phyloP scores from a whole-genome alignment of 2,329 filamentous ascomycete genomes.

The Acrocalymma vagum region DNA sequence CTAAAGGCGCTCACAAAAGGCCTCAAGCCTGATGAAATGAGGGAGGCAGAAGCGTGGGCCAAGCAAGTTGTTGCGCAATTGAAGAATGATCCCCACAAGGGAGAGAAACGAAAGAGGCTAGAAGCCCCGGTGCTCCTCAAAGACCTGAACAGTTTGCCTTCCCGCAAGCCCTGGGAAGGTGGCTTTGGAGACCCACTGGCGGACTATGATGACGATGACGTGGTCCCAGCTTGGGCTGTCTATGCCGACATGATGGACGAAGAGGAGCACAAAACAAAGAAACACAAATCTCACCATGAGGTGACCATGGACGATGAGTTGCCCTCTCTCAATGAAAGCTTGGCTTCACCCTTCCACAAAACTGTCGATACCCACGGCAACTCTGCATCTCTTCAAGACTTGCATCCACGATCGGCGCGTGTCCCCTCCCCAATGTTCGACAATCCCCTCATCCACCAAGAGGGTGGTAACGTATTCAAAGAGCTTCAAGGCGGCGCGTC shows the following conservation, averaged over 20 bases:
- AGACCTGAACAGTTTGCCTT: slow-evolving; percentile 37
- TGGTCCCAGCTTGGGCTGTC: slow-evolving; percentile 40
- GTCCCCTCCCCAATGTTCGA: slow-evolving; percentile 44
- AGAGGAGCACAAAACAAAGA: slow-evolving; percentile 28
- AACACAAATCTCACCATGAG: slow-evolving; percentile 25
- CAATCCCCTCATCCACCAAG: slow-evolving; percentile 17
- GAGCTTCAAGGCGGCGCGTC: slow-evolving; percentile 28
- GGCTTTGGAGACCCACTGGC: slow-evolving; percentile 40
- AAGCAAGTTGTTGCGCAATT: slow-evolving; percentile 27
- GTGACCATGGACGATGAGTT: slow-evolving; percentile 18
- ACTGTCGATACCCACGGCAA: slow-evolving; percentile 32
- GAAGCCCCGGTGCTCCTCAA: slow-evolving; percentile 31
- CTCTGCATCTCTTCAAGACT: slow-evolving; percentile 29
- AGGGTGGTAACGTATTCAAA: slow-evolving; percentile 39
- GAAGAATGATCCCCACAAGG: slow-evolving; percentile 23
- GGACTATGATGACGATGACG: slow-evolving; percentile 33
- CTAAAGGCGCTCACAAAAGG: slow-evolving; percentile 27
- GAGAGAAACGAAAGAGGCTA: slow-evolving; percentile 40
- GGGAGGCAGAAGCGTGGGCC: slow-evolving; percentile 36
- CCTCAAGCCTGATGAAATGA: slow-evolving; percentile 24
- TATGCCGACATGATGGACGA: slow-evolving; percentile 36
- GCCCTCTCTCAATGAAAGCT: slow-evolving; percentile 29
- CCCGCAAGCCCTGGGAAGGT: slow-evolving; percentile 40
- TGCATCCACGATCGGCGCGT: slow-evolving; percentile 38
- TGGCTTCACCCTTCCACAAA: slow-evolving; percentile 7